Conservation (phyloP, 2,329 filamentous ascomycete genomes). For the Rhinocladiella similis region DNA sequence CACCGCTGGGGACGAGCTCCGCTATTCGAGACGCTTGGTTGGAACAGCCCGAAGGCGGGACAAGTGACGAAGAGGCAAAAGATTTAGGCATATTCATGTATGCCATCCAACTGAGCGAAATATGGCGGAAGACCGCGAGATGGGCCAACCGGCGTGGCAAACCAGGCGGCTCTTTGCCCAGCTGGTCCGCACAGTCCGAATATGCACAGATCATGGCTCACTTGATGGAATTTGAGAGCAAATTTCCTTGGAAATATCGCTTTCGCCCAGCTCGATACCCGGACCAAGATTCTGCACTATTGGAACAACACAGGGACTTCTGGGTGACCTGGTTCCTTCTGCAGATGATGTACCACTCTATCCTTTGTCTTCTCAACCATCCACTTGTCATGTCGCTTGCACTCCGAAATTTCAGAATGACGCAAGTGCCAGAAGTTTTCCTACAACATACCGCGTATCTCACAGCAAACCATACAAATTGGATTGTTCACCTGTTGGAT, state of each 20-base stretch:
- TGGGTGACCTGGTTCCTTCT: slow-evolving; percentile 56
- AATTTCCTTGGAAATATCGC: slow-evolving; percentile 52
- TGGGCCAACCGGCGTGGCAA: slow-evolving; percentile 50
- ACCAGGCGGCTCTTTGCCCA: slow-evolving; percentile 42
- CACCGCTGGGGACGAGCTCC: slow-evolving; percentile 17
- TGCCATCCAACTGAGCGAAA: slow-evolving; percentile 47
- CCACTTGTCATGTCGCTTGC: slow-evolving; percentile 55
- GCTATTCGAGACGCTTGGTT: slow-evolving; percentile 18
- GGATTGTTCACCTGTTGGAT: slow-evolving; percentile 56
- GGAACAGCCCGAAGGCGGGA: slow-evolving; percentile 13
- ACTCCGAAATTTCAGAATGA: slow-evolving; percentile 53
- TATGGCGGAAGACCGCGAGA: slow-evolving; percentile 49
- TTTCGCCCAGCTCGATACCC: slow-evolving; percentile 52
- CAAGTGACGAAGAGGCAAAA: slow-evolving; percentile 1
- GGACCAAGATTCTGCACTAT: slow-evolving; percentile 41
- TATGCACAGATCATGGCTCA: slow-evolving; percentile 53
- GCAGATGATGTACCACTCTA: slow-evolving; percentile 55
- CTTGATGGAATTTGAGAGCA: slow-evolving; percentile 55
- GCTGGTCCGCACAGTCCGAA: slow-evolving; percentile 54
- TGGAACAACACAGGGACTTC: slow-evolving; percentile 50
- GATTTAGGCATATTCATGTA: slow-evolving; percentile 47
- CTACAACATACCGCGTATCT: slow-evolving; percentile 55
- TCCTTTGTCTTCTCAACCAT: slow-evolving; percentile 55
- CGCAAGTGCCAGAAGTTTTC: slow-evolving; percentile 54
- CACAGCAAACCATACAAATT: slow-evolving; percentile 53